Evolutionary conservation across 257 asterid species (phyloP).

Genomic region (Verbena officinalis): DNA sequence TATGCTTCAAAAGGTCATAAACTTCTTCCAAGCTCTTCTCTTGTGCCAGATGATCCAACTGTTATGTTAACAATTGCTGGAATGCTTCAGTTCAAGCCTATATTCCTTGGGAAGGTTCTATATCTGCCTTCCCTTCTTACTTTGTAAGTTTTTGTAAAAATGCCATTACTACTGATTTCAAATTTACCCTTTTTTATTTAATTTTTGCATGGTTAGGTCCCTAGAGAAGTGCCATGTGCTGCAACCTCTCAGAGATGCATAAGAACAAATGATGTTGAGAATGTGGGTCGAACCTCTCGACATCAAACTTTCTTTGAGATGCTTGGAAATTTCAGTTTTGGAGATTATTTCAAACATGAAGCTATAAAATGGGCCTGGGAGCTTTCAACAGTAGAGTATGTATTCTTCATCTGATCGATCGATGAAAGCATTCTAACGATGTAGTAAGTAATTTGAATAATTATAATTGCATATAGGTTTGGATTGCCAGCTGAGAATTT

Average conservation of each 20-base stretch:
- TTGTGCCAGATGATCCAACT: conserved; percentile 97
- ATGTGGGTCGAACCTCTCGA: conserved; percentile 89
- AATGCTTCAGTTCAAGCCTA: conserved; percentile 98
- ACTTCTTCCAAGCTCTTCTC: conserved; percentile 92
- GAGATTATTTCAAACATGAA: conserved; percentile 93
- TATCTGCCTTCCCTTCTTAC: conserved; percentile 30
- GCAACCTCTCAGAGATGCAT: conserved; percentile 94
- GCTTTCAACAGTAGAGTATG: conserved; percentile 83
- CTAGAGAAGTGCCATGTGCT: conserved; percentile 89
- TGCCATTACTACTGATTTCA: conserved; percentile 5
- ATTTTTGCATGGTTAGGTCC: conserved; percentile 62
- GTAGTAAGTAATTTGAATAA: conserved; percentile 13
- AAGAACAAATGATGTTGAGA: conserved; percentile 89
- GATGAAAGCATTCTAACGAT: conserved; percentile 21
- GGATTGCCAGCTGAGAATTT: conserved; percentile 73
- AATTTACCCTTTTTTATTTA: conserved; percentile 32
- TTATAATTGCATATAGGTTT: conserved; percentile 45
- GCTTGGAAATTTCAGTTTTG: conserved; percentile 98
- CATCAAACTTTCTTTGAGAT: conserved; percentile 99
- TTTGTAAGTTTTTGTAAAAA: conserved; percentile 2
- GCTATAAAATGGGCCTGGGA: conserved; percentile 99
- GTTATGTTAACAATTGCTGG: conserved; percentile 96
- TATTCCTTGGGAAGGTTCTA: conserved; percentile 91
- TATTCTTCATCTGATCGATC: conserved; percentile 28
- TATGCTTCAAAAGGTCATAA: conserved; percentile 83